phyloP scores from a whole-genome alignment of 495 filamentous ascomycete species.

The Daldinia grandis region DNA sequence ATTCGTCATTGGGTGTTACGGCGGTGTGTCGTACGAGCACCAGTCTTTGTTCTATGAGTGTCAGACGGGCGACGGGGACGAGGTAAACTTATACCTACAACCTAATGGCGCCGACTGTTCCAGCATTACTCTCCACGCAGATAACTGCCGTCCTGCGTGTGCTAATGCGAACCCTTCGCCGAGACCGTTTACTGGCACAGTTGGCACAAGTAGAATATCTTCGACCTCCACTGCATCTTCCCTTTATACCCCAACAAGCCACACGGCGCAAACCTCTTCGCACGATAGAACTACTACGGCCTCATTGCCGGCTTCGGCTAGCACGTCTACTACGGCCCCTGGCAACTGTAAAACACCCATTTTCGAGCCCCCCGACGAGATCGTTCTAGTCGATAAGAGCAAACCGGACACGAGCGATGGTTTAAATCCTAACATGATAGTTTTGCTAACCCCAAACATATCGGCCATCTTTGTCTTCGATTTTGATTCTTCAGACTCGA shows the following conservation, averaged over 20 bases:
- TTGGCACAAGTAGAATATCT: background rate
- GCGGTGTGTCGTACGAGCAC: constrained; percentile 55
- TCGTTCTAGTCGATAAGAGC: constrained; percentile 67
- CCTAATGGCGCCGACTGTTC: constrained; percentile 54
- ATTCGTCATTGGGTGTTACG: constrained; percentile 61
- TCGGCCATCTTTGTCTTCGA: constrained; percentile 78
- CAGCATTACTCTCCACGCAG: constrained; percentile 57
- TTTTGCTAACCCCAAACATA: constrained; percentile 63
- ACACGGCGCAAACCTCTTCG: background rate
- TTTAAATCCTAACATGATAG: constrained; percentile 60
- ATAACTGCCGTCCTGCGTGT: constrained; percentile 52
- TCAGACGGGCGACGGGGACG: constrained; percentile 59
- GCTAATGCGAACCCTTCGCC: constrained; percentile 22
- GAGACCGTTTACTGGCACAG: constrained; percentile 4
- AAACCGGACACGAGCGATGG: constrained; percentile 52
- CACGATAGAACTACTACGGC: background rate
- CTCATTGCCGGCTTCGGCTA: background rate
- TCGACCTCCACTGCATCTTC: constrained; percentile 15
- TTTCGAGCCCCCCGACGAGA: constrained; percentile 44
- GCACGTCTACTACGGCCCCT: constrained; percentile 6
- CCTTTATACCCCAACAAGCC: background rate
- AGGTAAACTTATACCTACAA: constrained; percentile 63
- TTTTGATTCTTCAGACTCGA: constrained; percentile 61
- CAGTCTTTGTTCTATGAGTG: constrained; percentile 62
- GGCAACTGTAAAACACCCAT: constrained; percentile 14